Evolutionary conservation across 2,329 filamentous ascomycete species (phyloP), one percentile per base, ranked within the genome.

Genomic region (Botrytis medusae): DNA sequence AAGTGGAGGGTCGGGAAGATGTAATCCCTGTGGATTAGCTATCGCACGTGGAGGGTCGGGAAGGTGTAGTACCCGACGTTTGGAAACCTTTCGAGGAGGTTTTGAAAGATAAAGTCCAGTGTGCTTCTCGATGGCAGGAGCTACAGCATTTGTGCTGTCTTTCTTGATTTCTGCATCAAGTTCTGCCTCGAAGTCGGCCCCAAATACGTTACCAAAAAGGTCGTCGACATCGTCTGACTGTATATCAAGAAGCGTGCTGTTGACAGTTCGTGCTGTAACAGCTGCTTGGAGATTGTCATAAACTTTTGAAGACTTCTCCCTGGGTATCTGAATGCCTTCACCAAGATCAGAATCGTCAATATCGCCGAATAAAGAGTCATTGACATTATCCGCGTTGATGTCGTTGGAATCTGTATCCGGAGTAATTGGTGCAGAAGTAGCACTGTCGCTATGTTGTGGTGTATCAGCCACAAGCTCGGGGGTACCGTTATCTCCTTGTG

Each of bases 351-450:
- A 25, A 4, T 40, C 34, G 6, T 61, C 59, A 2, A 16, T 12
- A 2, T 25, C 59, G 14, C 59, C 59, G 40, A 61, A 61, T 22
- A 61, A 6, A 8, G 34, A 40, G 14, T 61, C 59, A 22, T 61
- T n/a, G 12, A 40, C 59, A 8, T n/a, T 4, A 9, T 61, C 59
- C 7, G 34, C 12, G 6, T 8, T n/a, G 34, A 10, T 1, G 1
- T 40, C 18, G 12, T 61, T 2, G 0, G 8, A 20, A 40, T n/a
- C 22, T 1, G 14, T 2, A 8, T 7, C 34, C 1, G 12, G 7
- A 5, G 5, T 16, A 2, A 37, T 9, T 1, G 34, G 37, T 3
- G 10, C 18, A 5, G 32, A 22, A 14, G 32, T 2, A 60, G 10
- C 20, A 60, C 2, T 37, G 2, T 60, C 18, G 4, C 2, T 10